phyloP scores from a whole-genome alignment of 805 yeast genomes.

The Wickerhamomyces hampshirensis region DNA sequence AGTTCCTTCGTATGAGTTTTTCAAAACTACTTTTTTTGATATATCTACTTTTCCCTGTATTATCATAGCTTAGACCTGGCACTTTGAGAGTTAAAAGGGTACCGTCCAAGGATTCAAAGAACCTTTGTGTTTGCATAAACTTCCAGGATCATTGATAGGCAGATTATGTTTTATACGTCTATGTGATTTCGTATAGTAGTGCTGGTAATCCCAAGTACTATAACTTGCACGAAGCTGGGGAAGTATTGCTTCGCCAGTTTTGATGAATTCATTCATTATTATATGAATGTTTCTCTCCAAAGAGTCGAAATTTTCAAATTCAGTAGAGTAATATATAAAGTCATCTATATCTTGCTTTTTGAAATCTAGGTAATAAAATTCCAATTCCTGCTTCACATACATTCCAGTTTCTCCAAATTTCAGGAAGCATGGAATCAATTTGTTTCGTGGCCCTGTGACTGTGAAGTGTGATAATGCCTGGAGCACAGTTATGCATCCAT shows the following conservation, averaged over 20 bases:
- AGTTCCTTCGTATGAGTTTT: too few species aligned
- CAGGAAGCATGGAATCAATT: constrained; percentile 31
- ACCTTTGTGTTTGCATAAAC: not conserved
- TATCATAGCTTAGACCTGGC: too few species aligned
- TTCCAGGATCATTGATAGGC: too few species aligned
- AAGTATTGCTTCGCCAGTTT: not conserved
- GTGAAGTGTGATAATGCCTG: constrained; percentile 43
- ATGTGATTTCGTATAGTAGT: too few species aligned
- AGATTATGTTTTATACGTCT: too few species aligned
- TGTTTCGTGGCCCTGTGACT: constrained; percentile 24
- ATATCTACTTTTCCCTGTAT: too few species aligned
- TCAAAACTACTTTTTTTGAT: too few species aligned
- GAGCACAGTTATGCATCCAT: constrained; percentile 40
- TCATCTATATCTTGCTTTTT: constrained; percentile 3
- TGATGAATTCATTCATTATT: constrained; percentile 6
- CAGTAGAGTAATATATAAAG: constrained; percentile 9
- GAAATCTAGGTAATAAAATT: constrained; percentile 39
- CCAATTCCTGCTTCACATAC: constrained; percentile 47
- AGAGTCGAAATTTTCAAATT: not conserved
- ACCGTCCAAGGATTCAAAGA: constrained; percentile 12
- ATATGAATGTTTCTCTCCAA: constrained; percentile 8
- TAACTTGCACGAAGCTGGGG: too few species aligned
- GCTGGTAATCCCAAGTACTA: too few species aligned
- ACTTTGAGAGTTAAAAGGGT: constrained; percentile 11
- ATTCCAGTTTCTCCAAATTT: constrained; percentile 53